Evolutionary conservation across 306 rosid species (phyloP), one percentile per base, ranked within the genome.

Genomic region (Malus asiatica): DNA sequence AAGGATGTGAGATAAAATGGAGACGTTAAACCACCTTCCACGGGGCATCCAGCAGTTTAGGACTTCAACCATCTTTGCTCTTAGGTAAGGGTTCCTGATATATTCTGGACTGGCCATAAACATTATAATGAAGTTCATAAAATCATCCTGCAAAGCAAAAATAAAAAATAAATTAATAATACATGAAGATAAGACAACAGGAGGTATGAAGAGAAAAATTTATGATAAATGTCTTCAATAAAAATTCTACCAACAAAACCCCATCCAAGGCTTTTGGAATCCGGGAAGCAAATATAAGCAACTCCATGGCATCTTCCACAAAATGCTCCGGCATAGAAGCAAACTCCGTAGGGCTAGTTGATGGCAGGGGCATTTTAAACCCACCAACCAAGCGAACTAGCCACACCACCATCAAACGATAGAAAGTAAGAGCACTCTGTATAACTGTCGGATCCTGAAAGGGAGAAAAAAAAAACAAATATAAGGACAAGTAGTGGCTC

Each of bases 1-100:
- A 59, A 29, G 76, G 40, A 74, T 77, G 68, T 70, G n/a, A 76
- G 11, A 27, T 38, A 70, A 38, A 77, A 67, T 55, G 61, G 80
- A 64, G 74, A 82, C 48, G 60, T 68, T 64, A 76, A 87, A 73
- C 63, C 79, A 96, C 99, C 99, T 88, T 77, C 90, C 78, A 72
- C 94, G 97, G 48, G 99, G 97, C 94, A 96, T 96, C 99, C 97
- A 96, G 84, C 93, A 90, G 84, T 92, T 96, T 78, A 96, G 82
- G 76, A 96, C 99, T 81, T 93, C 98, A 76, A 96, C 98, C 99
- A 96, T 96, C 91, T 96, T 96, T 70, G 99, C 97, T 82, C 98
- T 89, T 59, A 96, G 85, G 80, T 96, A 96, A 76, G 99, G 99
- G 73, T 96, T 96, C 83, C 88, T 89, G 72, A 93, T 88, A 76